Evolutionary conservation across 345 rosid species (phyloP), one percentile per base, ranked within the genome.

Genomic region (Physaria fendleri): DNA sequence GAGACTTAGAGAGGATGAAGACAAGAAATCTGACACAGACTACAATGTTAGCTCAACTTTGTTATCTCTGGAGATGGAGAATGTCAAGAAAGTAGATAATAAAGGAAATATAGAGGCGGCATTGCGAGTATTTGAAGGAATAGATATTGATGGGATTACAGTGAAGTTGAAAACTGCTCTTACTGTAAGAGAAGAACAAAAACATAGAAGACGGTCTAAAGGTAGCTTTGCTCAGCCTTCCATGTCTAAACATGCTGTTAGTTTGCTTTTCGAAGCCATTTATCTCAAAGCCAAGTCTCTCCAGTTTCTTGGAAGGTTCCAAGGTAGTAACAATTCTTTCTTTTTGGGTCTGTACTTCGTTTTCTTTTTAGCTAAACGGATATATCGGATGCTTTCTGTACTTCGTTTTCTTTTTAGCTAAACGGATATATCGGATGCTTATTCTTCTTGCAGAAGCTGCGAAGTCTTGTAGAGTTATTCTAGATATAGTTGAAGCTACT

Each of bases 391-490:
- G 24, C 8, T 12, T 12, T 14, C 2, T 6, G 2, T 50, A 23
- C 20, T 50, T 29, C 20, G 2, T 6, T 22, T 9, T 2, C 10
- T 23, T 1, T n/a, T 22, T 16, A 16, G 16, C 55, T 69, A 21
- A 54, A 48, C 15, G 2, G 25, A 15, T 3, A 6, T 17, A 23
- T 55, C 32, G 2, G 2, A 1, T 59, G 22, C 44, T 40, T n/a
- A n/a, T n/a, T 40, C 24, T 48, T 62, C 52, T 57, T 83, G 83
- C 93, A 88, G 96, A 88, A 76, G 94, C 96, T 79, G 96, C 96
- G 47, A 80, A 80, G 72, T 78, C 84, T 65, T 88, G 96, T 74
- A 80, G 76, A 73, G 82, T 79, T 44, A 76, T 88, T 79, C 81
- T 83, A 79, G 96, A 88, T 74, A 75, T 85, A 24, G 79, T 88